These are phyloP conservation scores for Xylaria flabelliformis DNA, from an alignment of 495 filamentous ascomycete species.

Conservation along the genomic window DNA sequence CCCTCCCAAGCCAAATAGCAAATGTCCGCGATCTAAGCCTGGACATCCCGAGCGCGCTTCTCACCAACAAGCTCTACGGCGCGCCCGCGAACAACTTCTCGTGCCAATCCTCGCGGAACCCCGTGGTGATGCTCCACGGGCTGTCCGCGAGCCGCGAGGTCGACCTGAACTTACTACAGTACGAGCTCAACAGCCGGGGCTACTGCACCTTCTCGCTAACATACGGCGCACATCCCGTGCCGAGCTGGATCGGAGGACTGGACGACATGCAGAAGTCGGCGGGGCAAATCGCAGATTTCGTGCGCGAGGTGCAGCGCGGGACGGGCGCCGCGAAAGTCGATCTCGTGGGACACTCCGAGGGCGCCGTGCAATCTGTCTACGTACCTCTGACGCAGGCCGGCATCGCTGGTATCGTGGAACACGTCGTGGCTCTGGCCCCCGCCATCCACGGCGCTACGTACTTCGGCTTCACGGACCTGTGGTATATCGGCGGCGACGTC, in stretches of 20 bases:
- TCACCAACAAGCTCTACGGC: slow-evolving; percentile 34
- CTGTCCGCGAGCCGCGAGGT: slow-evolving; percentile 59
- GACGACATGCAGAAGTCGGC: slow-evolving; percentile 54
- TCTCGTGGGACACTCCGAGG: slow-evolving; percentile 62
- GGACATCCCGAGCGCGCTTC: slow-evolving; percentile 30
- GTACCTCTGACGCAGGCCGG: slow-evolving; percentile 56
- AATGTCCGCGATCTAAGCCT: slow-evolving; percentile 18
- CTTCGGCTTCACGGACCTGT: slow-evolving; percentile 54
- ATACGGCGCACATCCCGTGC: slow-evolving; percentile 57
- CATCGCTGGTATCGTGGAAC: slow-evolving; percentile 51
- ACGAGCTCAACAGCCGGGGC: slow-evolving; percentile 55
- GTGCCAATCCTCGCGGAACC: slow-evolving; percentile 49
- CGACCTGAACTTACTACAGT: slow-evolving; percentile 60
- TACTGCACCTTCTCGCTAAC: slow-evolving; percentile 61
- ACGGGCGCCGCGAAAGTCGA: slow-evolving; percentile 56
- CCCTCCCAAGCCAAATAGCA: slow-evolving; percentile 9
- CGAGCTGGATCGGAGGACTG: slow-evolving; percentile 56
- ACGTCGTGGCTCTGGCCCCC: slow-evolving; percentile 56
- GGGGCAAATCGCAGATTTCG: slow-evolving; percentile 56
- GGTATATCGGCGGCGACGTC: slow-evolving; percentile 48
- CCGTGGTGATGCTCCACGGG: slow-evolving; percentile 60
- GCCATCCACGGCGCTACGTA: slow-evolving; percentile 59
- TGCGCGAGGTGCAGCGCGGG: slow-evolving; percentile 48
- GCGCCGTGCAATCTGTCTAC: slow-evolving; percentile 59
- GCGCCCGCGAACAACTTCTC: slow-evolving; percentile 39